These are phyloP conservation scores for Reutealis trisperma DNA, from an alignment of 345 rosid species.

Conservation along the genomic window DNA sequence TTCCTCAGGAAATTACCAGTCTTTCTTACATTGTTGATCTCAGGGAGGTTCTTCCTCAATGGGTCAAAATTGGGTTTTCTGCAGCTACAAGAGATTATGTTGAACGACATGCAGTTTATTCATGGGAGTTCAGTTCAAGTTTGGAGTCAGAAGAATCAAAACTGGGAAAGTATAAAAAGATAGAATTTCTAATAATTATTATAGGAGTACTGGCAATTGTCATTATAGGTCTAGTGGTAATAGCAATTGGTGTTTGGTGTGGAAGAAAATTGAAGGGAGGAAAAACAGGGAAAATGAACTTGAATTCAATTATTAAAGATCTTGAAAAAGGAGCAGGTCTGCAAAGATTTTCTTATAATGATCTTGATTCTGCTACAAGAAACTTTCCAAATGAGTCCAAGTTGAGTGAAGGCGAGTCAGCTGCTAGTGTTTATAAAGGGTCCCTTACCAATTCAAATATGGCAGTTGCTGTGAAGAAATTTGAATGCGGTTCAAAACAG, in stretches of 20 bases:
- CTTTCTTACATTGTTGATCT: constrained; percentile 2
- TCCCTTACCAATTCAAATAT: constrained; percentile 29
- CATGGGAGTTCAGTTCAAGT: constrained; percentile 8
- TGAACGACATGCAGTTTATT: background rate
- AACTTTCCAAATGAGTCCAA: constrained; percentile 50
- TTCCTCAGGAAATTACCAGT: background rate
- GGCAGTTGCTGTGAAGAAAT: constrained; percentile 49
- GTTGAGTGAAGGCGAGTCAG: constrained; percentile 61
- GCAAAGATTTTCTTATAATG: constrained; percentile 45
- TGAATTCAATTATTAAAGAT: constrained; percentile 43
- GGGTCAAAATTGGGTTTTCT: constrained; percentile 7
- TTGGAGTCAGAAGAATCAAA: constrained; percentile 21
- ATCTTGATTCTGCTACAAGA: constrained; percentile 49
- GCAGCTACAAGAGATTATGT: background rate
- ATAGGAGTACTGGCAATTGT: constrained; percentile 16
- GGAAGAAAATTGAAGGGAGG: background rate
- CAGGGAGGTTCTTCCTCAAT: constrained; percentile 7
- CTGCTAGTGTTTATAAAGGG: constrained; percentile 48
- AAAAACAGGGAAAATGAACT: constrained; percentile 28
- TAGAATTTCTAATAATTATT: constrained; percentile 15
- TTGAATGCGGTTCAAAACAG: constrained; percentile 47
- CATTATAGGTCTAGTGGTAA: background rate
- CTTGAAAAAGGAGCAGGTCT: constrained; percentile 61
- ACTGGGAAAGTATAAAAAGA: constrained; percentile 8
- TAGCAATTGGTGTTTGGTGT: constrained; percentile 6